Evolutionary conservation across 2,329 filamentous ascomycete genomes (phyloP), one percentile per base, ranked within the genome.

Genomic region (Drechslerella dactyloides): DNA sequence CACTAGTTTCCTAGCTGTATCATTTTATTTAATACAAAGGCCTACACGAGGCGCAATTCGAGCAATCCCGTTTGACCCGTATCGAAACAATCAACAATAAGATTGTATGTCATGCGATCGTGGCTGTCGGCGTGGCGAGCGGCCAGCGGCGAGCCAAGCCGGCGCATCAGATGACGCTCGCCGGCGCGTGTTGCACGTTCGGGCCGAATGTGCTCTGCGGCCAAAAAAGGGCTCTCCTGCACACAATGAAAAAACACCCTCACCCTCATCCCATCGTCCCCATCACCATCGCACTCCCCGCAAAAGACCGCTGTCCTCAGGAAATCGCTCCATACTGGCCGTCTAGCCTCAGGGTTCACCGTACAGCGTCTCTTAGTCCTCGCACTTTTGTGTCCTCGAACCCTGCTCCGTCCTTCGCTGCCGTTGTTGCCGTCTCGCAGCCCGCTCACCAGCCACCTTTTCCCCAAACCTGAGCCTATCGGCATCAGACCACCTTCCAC

Each of bases 101-200:
- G n/a, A n/a, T n/a, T n/a, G n/a, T n/a, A n/a, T n/a, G n/a, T n/a
- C n/a, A 33, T 33, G 27, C 27, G 27, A 3, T 3, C 27, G 13
- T 42, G 11, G 37, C 11, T 42, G n/a, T 42, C 37, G n/a, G 7
- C 37, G 4, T 42, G 37, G 11, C 37, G 37, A 13, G 11, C 15
- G 37, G 11, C 37, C 13, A 17, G 13, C 37, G 37, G 37, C n/a
- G n/a, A n/a, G n/a, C n/a, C n/a, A n/a, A n/a, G n/a, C n/a, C n/a
- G n/a, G n/a, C n/a, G n/a, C n/a, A 17, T 42, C 37, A 42, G 37
- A 42, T 42, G 37, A 42, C 37, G 37, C 37, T 17, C 4, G 37
- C n/a, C 37, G 37, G 37, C 37, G 37, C 37, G 37, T 42, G 37
- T 42, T 42, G n/a, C n/a, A n/a, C n/a, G 37, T 42, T 42, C 37